Percentiles rank a stretch among this genome's conserved stretches.
Evolutionary conservation across 208 protist species (phyloP).

Genomic region (Kentomonas sorsogonicus): DNA sequence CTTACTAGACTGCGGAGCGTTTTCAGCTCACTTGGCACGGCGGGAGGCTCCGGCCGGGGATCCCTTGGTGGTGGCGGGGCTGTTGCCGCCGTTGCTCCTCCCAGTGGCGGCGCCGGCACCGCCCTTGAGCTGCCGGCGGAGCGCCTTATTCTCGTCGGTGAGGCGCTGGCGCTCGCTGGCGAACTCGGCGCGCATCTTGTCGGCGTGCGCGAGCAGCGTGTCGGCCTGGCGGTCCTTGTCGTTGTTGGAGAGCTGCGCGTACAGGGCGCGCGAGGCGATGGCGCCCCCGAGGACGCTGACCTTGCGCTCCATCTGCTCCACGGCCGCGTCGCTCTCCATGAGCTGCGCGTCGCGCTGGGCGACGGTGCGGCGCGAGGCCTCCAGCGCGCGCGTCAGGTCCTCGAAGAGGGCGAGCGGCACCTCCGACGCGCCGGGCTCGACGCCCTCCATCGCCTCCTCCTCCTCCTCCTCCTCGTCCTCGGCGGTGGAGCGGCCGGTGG

Average conservation of each 20-base stretch:
- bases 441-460: slow-evolving; percentile 47
- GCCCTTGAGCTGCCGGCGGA: too few relatives aligned
- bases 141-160: slow-evolving; percentile 32
- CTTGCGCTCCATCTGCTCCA: slow-evolving; percentile 76
- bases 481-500: too few relatives aligned
- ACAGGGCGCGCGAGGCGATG: slow-evolving; percentile 50
- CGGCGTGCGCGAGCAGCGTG: slow-evolving; percentile 35
- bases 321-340: slow-evolving; percentile 53
- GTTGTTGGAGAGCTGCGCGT: slow-evolving; percentile 42
- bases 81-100: too few relatives aligned
- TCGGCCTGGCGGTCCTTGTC: slow-evolving; percentile 60
- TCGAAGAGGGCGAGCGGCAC: slow-evolving; percentile 71
- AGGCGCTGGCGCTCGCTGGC: slow-evolving; percentile 46
- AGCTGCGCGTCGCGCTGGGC: slow-evolving; percentile 66
- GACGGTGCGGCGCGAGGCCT: slow-evolving; percentile 53
- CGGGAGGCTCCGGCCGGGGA: too few relatives aligned
- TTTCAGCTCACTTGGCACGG: too few relatives aligned
- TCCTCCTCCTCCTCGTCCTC: slow-evolving; percentile 39
- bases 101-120: too few relatives aligned
- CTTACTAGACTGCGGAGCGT: too few relatives aligned
- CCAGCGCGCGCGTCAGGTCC: slow-evolving; percentile 49
- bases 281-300: slow-evolving; percentile 62
- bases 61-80: too few relatives aligned
- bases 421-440: slow-evolving; percentile 46
- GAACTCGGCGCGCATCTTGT: slow-evolving; percentile 49